Evolutionary conservation across 768 basidiomycete genomes (phyloP).

Genomic region (Psilocybe azurescens): DNA sequence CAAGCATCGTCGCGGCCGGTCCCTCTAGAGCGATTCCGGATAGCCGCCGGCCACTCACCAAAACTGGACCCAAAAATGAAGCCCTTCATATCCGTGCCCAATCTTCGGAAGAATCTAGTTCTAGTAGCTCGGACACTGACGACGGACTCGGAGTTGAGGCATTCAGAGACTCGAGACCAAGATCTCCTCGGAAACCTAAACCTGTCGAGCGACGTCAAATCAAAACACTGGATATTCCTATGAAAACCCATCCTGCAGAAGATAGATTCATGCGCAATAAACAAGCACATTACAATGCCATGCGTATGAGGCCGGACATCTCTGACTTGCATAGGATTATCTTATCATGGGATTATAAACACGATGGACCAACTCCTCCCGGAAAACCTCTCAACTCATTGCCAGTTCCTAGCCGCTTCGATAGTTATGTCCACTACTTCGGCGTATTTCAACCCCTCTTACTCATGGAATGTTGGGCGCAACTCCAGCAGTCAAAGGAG

Average conservation of each 20-base stretch:
- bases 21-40: constrained; percentile 11
- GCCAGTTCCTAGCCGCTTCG: constrained; percentile 70
- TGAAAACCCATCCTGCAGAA: constrained; percentile 46
- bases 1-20: constrained; percentile 5
- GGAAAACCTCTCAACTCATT: constrained; percentile 40
- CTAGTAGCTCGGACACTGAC: constrained; percentile 56
- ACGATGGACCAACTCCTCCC: constrained; percentile 68
- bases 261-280: constrained; percentile 62
- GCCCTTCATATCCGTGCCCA: constrained; percentile 24
- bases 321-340: constrained; percentile 77
- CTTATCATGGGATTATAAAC: constrained; percentile 87
- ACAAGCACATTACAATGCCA: constrained; percentile 61
- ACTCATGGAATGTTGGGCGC: constrained; percentile 90
- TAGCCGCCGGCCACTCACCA: constrained; percentile 4
- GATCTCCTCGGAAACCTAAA: constrained; percentile 62
- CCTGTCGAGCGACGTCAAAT: constrained; percentile 64
- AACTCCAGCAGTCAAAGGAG: constrained; percentile 80
- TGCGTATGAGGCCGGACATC: constrained; percentile 85
- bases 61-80: constrained; percentile 35
- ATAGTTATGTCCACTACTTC: constrained; percentile 68
- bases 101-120: constrained; percentile 35
- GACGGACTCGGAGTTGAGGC: constrained; percentile 44
- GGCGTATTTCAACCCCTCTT: constrained; percentile 84
- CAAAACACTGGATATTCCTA: constrained; percentile 63
- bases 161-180: constrained; percentile 57